Conservation (phyloP, 2,329 filamentous ascomycete species). For the Monilinia vaccinii-corymbosi region DNA sequence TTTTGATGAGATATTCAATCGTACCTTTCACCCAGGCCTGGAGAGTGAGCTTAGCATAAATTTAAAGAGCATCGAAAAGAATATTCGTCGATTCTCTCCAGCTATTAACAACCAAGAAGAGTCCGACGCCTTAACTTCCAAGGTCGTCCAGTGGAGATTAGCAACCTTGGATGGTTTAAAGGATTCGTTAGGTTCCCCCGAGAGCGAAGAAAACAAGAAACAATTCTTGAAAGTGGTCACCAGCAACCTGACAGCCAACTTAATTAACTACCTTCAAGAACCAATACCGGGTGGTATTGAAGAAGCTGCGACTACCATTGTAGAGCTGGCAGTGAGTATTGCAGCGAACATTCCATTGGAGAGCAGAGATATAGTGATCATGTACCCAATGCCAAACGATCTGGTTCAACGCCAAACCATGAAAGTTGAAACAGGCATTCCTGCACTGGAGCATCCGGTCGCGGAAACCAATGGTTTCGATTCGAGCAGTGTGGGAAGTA, state of each 20-base stretch:
- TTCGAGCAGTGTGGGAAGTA: conserved; percentile 23
- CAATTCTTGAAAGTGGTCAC: conserved; percentile 64
- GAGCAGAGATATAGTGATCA: conserved; percentile 80
- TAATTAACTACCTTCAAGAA: conserved; percentile 67
- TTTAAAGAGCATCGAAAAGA: conserved; percentile 79
- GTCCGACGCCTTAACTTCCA: conserved; percentile 75
- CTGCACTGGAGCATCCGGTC: conserved; percentile 42
- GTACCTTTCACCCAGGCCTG: conserved; percentile 84
- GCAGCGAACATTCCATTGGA: conserved; percentile 81
- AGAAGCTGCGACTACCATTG: conserved; percentile 82
- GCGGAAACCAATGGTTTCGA: conserved; percentile 24
- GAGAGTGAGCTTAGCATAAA: conserved; percentile 66
- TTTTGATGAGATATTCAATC: conserved; percentile 82
- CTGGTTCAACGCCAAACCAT: conserved; percentile 63
- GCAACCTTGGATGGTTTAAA: conserved; percentile 87
- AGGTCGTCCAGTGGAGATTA: conserved; percentile 88
- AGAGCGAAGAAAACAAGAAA: conserved; percentile 56
- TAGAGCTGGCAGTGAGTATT: conserved; percentile 82
- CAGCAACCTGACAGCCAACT: conserved; percentile 53
- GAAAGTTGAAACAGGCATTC: conserved; percentile 68
- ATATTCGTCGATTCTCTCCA: conserved; percentile 71
- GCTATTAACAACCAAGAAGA: conserved; percentile 73
- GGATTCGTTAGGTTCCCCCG: conserved; percentile 55
- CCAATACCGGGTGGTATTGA: conserved; percentile 75
- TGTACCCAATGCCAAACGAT: conserved; percentile 74